Base-by-base conservation (phyloP, 2,329 filamentous ascomycete genomes). In the Chaetomium strumarium region DNA sequence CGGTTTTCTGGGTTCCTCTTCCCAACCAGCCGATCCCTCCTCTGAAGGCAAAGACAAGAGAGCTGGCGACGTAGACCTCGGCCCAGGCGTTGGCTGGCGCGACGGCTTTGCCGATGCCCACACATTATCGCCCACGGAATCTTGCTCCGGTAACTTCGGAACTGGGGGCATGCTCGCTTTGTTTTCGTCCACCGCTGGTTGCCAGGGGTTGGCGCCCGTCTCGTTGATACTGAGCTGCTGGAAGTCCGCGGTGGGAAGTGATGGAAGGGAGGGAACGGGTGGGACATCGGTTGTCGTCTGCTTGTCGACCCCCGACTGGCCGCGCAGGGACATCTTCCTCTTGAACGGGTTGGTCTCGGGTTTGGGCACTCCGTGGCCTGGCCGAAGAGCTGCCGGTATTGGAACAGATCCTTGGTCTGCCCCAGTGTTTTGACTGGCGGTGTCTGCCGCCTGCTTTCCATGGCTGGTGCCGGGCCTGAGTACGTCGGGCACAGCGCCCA, bases 321-420 rank as follows among this genome's bases (percentile, higher is more conserved):
- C 34, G 16, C 56, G 53, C 41, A 46, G 43, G 29, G 56, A 49
- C 48, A 58, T 67, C 57, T 77, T 77, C 51, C 76, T 74, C 55
- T 76, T 76, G 62, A 81, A 81, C 0, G 78, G 78, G 49, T 81
- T 81, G 17, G 77, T 79, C 52, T 76, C 66, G 17, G 63, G 55
- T 51, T 56, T 55, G 30, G 41, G 33, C 4, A 51, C 52, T 16
- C 57, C 54, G 40, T 56, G 58, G 42, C 55, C 59, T 0, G 67
- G 69, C 41, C 63, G 61, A 36, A 71, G 58, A 8, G 64, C 55
- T 13, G 60, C 61, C 2, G 68, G 69, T 24, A 68, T 62, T n/a
- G 62, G 56, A n/a, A 62, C 53, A 14, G 56, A 49, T 14, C 61
- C 58, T 24, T 55, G 47, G 16, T 52, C 56, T 3, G 62, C 16